Base-by-base conservation (phyloP, 2,329 filamentous ascomycete species). In the Diaporthe citrichinensis region DNA sequence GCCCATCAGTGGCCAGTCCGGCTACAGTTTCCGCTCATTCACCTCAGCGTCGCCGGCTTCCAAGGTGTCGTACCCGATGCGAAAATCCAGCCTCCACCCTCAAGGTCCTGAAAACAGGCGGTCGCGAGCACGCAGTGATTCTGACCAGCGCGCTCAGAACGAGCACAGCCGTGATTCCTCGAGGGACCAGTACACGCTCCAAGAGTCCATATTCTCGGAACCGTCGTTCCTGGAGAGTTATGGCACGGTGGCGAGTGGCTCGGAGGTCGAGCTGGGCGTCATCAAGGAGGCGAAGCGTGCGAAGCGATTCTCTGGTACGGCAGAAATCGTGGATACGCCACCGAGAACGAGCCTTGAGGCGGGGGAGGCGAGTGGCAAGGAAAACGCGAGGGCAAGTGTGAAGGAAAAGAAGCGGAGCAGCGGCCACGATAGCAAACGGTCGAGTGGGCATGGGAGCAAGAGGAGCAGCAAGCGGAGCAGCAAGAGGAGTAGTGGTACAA, bases 161-260 rank as follows among this genome's bases (percentile, higher is more conserved):
- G 53, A 57, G 41, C 51, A 57, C 41, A 77, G 76, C 49, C 62
- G 73, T 17, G 76, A 77, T 39, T 77, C 76, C 4, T 75, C 76
- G 41, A 61, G 73, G 69, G 76, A 75, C 28, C 71, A 73, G 36
- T 65, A 73, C 39, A 75, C 73, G 23, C 34, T 73, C n/a, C 76
- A 72, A 36, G 73, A 77, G 25, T 75, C 73, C 25, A 68, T 77
- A 23, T 75, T 77, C 41, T 77, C 76, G 25, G 76, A 77, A 28
- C 73, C 31, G 9, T 53, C 55, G 12, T 75, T 67, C 31, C 12
- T 75, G 39, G 76, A 75, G 31, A 77, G 76, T n/a, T 55, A 65
- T 4, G 73, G 53, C 25, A 73, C 76, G 4, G 51, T 59, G 49
- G 69, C 68, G 20, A 77, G 72, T 49, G 34, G 7, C 61, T 71